Percentiles rank a stretch among this genome's conserved stretches.
These are phyloP conservation scores for Parmelia sp. DNA, from an alignment of 495 filamentous ascomycete species.

Conservation along the genomic window DNA sequence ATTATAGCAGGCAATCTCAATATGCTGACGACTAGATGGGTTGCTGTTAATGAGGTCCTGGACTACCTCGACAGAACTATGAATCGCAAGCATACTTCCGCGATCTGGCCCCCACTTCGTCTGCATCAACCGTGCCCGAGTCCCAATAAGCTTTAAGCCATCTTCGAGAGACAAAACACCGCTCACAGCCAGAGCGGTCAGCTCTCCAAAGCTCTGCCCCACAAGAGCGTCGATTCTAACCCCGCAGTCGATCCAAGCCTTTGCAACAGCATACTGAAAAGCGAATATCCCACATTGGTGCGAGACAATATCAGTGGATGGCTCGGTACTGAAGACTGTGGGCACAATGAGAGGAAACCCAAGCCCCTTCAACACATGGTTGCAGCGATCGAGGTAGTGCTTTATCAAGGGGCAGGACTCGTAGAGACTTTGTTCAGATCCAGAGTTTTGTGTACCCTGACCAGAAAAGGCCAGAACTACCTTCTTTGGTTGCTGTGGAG, in stretches of 20 bases:
- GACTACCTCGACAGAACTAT: background rate
- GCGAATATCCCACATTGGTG: slow-evolving; percentile 43
- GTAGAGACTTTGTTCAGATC: too few species aligned
- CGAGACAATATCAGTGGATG: slow-evolving; percentile 37
- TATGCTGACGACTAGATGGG: slow-evolving; percentile 3
- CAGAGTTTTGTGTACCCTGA: too few species aligned
- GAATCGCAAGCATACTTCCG: slow-evolving; percentile 45
- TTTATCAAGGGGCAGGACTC: too few species aligned
- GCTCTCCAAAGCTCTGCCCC: slow-evolving; percentile 48
- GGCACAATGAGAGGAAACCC: slow-evolving; percentile 35
- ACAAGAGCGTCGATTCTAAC: slow-evolving; percentile 35
- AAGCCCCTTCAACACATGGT: background rate
- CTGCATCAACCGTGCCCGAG: slow-evolving; percentile 41
- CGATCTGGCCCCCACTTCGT: slow-evolving; percentile 41
- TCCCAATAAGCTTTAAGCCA: slow-evolving; percentile 37
- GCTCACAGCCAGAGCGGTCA: slow-evolving; percentile 39
- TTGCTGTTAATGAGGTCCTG: too few species aligned
- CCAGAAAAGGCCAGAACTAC: too few species aligned
- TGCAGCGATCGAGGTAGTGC: slow-evolving; percentile 30
- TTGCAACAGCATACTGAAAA: slow-evolving; percentile 44
- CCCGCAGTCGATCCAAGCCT: slow-evolving; percentile 44
- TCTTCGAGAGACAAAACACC: slow-evolving; percentile 34
- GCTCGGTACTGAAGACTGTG: slow-evolving; percentile 37
- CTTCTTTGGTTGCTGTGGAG: too few species aligned
- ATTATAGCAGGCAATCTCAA: slow-evolving; percentile 41